A percentile compares a stretch with the other conserved stretches of the same genome.
Evolutionary conservation across 1,284 basidiomycete species (phyloP).

Genomic region (Peniophora sp.): DNA sequence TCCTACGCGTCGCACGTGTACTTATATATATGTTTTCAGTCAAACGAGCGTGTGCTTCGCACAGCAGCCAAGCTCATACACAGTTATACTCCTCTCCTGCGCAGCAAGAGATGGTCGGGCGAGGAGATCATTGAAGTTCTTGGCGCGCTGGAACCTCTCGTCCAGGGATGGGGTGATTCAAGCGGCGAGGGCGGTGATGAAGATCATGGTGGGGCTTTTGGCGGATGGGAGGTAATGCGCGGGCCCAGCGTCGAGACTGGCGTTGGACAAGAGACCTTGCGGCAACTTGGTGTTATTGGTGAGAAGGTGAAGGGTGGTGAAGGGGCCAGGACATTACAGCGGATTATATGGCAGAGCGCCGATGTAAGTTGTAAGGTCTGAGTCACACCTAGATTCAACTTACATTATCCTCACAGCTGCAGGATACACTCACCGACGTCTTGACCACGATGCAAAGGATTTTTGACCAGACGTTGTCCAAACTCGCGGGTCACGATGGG

Average conservation of each 20-base stretch:
- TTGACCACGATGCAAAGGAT: constrained; percentile 29
- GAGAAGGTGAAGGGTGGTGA: constrained; percentile 4
- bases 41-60: constrained; percentile 54
- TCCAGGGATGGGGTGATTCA: constrained; percentile 15
- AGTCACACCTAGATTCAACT: constrained; percentile 1
- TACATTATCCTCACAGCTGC: constrained; percentile 47
- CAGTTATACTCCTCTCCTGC: constrained; percentile 34
- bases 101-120: constrained; percentile 42
- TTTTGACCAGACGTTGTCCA: constrained; percentile 23
- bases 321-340: constrained; percentile 29
- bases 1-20: constrained; percentile 47
- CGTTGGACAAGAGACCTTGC: constrained; percentile 49
- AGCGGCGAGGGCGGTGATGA: constrained; percentile 19
- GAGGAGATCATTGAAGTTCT: constrained; percentile 58
- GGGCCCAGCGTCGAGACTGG: constrained; percentile 59
- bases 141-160: constrained; percentile 57
- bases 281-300: constrained; percentile 21
- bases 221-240: constrained; percentile 48
- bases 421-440: constrained; percentile 39
- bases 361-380: constrained; percentile 41
- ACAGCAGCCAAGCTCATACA: constrained; percentile 49
- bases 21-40: constrained; percentile 54
- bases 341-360: constrained; percentile 49
- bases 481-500: constrained; percentile 5
- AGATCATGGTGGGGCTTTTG: constrained; percentile 6